Base-by-base conservation (phyloP, 139 green algal genomes). In the Picochlorum sp. region DNA sequence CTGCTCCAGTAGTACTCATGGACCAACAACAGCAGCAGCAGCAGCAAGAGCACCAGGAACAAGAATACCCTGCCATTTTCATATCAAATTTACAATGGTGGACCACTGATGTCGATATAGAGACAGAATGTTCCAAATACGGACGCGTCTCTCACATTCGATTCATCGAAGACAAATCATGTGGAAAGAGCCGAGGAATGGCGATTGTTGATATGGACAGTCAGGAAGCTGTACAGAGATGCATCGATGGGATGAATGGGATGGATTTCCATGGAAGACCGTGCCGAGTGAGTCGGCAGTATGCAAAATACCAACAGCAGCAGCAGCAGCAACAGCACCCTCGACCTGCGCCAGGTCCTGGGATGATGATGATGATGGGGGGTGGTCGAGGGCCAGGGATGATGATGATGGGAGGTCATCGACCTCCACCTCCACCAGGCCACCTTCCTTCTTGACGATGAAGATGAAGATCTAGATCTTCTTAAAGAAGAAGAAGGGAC, bases 21-120 rank as follows among this genome's bases (percentile, higher is more conserved):
- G 34, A 41, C 34, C 34, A 41, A 41, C 34, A 41, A 11, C 34
- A 41, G 14, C 8, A 41, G 24, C 24, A 28, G 24, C 24, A 26
- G 24, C 24, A 28, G 8, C 34, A 41, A 41, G 34, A 41, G 8
- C 47, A 54, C 16, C 47, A 54, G 6, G 18, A 54, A 54, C 47
- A 54, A 13, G 47, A 54, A 20, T 54, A 54, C 11, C 47, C 47
- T 54, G 47, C 81, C 0, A 68, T 97, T 4, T 95, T 91, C 65
- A 62, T 97, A 4, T 75, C 75, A 44, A 90, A 92, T 52, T 74
- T 97, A 62, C 77, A 90, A 20, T 97, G 90, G 90, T 97, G 90
- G 90, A 95, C 90, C 1, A 95, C 84, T 4, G 90, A 97, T 64
- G 81, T 68, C 4, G 83, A 95, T n/a, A 52, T 97, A n/a, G 90